Evolutionary conservation across 2,329 filamentous ascomycete species (phyloP).

Genomic region (Colletotrichum sp.): DNA sequence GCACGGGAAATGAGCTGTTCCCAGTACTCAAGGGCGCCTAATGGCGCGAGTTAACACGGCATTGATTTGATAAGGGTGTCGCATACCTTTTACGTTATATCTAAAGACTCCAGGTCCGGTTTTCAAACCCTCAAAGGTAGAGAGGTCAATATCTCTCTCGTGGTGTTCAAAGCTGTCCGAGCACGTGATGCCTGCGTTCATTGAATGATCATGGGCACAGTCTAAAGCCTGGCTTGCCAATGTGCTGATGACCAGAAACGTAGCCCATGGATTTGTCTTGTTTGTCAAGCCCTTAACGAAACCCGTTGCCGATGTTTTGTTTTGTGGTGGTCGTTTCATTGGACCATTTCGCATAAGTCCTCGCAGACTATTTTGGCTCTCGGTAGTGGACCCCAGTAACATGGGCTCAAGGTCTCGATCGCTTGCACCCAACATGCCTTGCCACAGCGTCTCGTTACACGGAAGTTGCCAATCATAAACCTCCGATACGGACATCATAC

Average conservation of each 20-base stretch:
- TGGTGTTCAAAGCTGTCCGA: background rate
- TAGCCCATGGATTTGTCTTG: background rate
- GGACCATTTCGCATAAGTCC: background rate
- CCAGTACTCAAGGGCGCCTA: background rate
- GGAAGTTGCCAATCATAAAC: background rate
- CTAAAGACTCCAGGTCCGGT: background rate
- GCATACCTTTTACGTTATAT: background rate
- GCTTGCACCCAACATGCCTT: background rate
- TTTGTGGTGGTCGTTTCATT: background rate
- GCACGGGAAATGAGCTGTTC: accelerated
- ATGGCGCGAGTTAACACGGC: background rate
- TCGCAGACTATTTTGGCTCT: background rate
- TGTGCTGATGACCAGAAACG: background rate
- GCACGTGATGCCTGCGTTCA: background rate
- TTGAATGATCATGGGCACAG: background rate
- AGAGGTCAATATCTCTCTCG: background rate
- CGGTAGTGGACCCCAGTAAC: background rate
- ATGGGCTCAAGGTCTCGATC: background rate
- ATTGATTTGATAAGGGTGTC: background rate
- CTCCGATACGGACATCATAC: background rate
- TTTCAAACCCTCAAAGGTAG: background rate
- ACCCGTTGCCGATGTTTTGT: background rate
- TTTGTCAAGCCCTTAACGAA: background rate
- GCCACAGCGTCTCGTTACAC: background rate
- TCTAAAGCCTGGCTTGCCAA: background rate